phyloP scores from a whole-genome alignment of 495 filamentous ascomycete species.

The Neurospora terricola region DNA sequence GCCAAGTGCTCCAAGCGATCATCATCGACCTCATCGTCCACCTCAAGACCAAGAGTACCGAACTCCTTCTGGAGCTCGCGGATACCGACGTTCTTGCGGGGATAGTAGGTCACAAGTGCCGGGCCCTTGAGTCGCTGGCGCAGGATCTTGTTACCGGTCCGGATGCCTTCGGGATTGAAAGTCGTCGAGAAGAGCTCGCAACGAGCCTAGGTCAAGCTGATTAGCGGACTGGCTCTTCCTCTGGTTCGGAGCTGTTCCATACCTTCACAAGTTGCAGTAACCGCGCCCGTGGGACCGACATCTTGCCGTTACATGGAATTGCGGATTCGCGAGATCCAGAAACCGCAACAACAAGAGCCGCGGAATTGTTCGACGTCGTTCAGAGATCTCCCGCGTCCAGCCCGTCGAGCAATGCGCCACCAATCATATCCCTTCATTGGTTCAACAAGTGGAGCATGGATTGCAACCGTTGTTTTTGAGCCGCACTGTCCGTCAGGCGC shows the following conservation, averaged over 20 bases:
- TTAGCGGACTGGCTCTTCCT: neutral
- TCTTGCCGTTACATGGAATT: constrained; percentile 32
- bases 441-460: neutral
- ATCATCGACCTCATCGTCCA: constrained; percentile 64
- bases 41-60: constrained; percentile 42
- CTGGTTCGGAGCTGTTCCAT: constrained; percentile 4
- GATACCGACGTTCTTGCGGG: constrained; percentile 57
- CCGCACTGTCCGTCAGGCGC: neutral
- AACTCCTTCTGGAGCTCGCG: constrained; percentile 57
- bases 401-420: neutral
- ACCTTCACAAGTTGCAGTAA: constrained; percentile 74
- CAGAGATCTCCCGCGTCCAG: constrained; percentile 7
- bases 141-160: constrained; percentile 80
- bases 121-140: constrained; percentile 76
- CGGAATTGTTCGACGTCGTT: constrained; percentile 4
- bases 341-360: constrained; percentile 1
- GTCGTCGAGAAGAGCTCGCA: constrained; percentile 84
- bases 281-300: constrained; percentile 64
- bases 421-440: constrained; percentile 1
- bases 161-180: constrained; percentile 72
- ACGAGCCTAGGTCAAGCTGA: constrained; percentile 51
- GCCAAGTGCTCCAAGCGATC: constrained; percentile 68
- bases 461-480: neutral
- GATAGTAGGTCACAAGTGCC: constrained; percentile 75
- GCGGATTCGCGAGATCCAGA: neutral